These are phyloP conservation scores for Solanum gandarillasii DNA, from an alignment of 257 asterid species.

Conservation along the genomic window DNA sequence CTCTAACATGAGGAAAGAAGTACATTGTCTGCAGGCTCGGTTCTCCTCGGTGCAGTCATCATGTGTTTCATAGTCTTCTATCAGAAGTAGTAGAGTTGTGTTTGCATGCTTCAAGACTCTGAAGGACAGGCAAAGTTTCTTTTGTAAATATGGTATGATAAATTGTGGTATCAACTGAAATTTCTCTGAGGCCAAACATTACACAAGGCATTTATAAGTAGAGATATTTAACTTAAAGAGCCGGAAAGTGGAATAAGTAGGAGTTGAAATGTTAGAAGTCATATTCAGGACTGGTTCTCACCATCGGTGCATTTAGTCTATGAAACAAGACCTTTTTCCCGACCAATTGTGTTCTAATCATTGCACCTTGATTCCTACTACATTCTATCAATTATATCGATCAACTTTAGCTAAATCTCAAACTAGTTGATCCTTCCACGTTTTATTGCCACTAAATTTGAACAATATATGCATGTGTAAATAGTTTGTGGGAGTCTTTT, in stretches of 20 bases:
- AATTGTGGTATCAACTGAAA: not conserved
- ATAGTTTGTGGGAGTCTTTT: not conserved
- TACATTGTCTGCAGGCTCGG: conserved; percentile 7
- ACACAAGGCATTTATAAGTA: not conserved
- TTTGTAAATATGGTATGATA: not conserved
- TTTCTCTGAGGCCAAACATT: not conserved
- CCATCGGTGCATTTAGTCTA: not conserved
- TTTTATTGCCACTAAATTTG: not conserved
- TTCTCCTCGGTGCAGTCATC: conserved; percentile 10
- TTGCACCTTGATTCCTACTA: not conserved
- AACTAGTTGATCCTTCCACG: not conserved
- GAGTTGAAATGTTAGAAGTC: not conserved
- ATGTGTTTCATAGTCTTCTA: conserved; percentile 5
- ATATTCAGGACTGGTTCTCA: not conserved
- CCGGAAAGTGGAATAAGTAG: not conserved
- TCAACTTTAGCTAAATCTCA: not conserved
- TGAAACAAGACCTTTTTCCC: not conserved
- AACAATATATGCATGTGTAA: not conserved
- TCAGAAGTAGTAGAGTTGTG: conserved; percentile 5
- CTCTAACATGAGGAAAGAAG: conserved; percentile 9
- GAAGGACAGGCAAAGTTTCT: not conserved
- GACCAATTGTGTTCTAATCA: not conserved
- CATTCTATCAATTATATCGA: not conserved
- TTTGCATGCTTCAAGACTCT: conserved; percentile 16
- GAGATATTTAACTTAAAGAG: not conserved